phyloP scores from a whole-genome alignment of 2,329 filamentous ascomycete species.

The Aspergillus sp. region DNA sequence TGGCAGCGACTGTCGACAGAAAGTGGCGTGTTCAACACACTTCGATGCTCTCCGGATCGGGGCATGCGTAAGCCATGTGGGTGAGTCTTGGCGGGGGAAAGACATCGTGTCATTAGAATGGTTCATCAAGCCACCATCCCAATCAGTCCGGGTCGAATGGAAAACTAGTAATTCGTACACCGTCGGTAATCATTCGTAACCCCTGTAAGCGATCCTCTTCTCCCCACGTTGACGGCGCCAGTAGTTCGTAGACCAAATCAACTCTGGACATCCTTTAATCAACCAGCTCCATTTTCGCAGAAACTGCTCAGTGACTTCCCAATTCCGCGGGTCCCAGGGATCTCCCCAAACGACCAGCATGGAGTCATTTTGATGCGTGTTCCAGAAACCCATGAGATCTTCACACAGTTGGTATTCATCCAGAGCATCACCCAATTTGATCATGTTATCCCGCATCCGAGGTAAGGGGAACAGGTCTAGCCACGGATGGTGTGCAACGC shows the following conservation, averaged over 20 bases:
- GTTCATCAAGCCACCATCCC: too few species aligned
- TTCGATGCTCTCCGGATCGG: too few species aligned
- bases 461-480: constrained; percentile 22
- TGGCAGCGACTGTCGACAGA: too few species aligned
- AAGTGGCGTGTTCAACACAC: too few species aligned
- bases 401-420: constrained; percentile 20
- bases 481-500: constrained; percentile 21
- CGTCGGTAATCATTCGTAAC: too few species aligned
- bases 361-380: constrained; percentile 4
- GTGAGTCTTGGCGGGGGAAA: too few species aligned
- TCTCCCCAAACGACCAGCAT: constrained; percentile 24
- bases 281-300: constrained; percentile 20
- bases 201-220: neutral
- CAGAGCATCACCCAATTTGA: constrained; percentile 8
- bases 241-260: constrained; percentile 21
- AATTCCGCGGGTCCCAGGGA: constrained; percentile 23
- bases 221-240: constrained; percentile 18
- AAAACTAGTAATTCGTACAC: too few species aligned
- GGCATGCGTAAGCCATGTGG: too few species aligned
- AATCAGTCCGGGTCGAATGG: too few species aligned
- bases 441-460: constrained; percentile 18
- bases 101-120: too few species aligned
- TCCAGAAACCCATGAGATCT: constrained; percentile 12
- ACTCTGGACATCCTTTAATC: constrained; percentile 17
- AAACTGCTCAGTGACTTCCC: constrained; percentile 23